Base-by-base conservation (phyloP, 805 yeast species). In the Saccharomycopsis fodiens region DNA sequence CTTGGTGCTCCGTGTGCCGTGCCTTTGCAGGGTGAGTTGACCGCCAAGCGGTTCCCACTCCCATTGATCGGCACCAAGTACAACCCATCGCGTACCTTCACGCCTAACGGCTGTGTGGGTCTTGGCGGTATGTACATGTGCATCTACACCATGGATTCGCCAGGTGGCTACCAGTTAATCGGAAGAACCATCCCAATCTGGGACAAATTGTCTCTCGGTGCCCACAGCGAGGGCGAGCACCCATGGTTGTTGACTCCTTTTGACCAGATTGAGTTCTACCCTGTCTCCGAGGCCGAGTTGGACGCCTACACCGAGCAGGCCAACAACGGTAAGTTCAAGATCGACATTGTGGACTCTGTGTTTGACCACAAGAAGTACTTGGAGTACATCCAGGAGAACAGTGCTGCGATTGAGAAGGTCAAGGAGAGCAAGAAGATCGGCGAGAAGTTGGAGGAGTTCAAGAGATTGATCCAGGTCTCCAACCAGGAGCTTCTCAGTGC, bases 111-210 rank as follows among this genome's bases (percentile, higher is more conserved):
- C 55, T 85, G 93, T 31, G 97, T 91, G 51, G 98, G 98, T 59
- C 82, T 93, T 61, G 98, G 98, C 52, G 97, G 98, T 56, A 87
- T 84, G 85, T 93, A 88, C 73, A 89, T 91, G 97, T 91, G 97
- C 69, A 89, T 91, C 56, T 91, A 91, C 66, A 87, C 97, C 27
- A 89, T 91, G 91, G 94, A 87, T 55, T 87, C 96, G 21, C 98
- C 98, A 40, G 98, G 98, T 67, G 98, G 98, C 27, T 91, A 91
- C 66, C 97, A 91, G 68, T 74, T 91, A 56, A 91, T 88, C 52
- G 98, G 97, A 47, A 78, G 97, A 60, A 91, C 98, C 8, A 80
- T 93, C 54, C 97, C 97, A 45, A 89, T 91, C 56, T 91, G 98
- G 98, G 98, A 91, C 63, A 89, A 87, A 67, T 73, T 91, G 57